Conservation (phyloP, 257 asterid genomes). For the Nyctanthes arbortristis region DNA sequence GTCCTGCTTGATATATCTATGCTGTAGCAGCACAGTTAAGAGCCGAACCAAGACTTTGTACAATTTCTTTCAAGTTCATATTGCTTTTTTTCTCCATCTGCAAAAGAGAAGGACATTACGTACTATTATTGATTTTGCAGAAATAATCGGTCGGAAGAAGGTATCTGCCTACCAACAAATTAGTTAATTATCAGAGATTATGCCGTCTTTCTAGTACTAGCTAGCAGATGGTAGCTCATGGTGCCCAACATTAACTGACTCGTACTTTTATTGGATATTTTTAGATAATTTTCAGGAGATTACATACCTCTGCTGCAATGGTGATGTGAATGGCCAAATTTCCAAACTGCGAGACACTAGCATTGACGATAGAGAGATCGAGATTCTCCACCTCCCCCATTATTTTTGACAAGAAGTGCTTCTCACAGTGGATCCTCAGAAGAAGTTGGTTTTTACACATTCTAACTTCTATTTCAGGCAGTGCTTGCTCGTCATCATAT, state of each 20-base stretch:
- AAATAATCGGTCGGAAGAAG: not conserved
- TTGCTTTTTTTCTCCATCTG: constrained; percentile 34
- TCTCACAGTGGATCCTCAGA: constrained; percentile 25
- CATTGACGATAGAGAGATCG: constrained; percentile 20
- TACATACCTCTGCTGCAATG: constrained; percentile 25
- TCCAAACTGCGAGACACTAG: constrained; percentile 30
- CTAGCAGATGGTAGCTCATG: too few species aligned
- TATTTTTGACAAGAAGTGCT: constrained; percentile 17
- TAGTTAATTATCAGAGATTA: too few species aligned
- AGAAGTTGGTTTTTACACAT: constrained; percentile 9
- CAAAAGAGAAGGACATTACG: not conserved
- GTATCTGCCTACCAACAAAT: too few species aligned
- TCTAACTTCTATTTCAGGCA: constrained; percentile 33
- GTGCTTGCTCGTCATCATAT: not conserved
- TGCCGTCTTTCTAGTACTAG: too few species aligned
- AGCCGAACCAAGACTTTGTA: constrained; percentile 29
- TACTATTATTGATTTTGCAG: not conserved
- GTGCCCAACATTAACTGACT: too few species aligned
- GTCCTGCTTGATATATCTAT: too few species aligned
- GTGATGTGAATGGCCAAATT: constrained; percentile 22
- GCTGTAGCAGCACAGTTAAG: constrained; percentile 13
- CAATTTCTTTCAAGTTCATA: constrained; percentile 30
- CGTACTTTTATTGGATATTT: too few species aligned
- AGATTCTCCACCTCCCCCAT: constrained; percentile 25
- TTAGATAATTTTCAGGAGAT: not conserved